Conservation (phyloP, 176 grass and related monocot species). For the Juncus effusus region DNA sequence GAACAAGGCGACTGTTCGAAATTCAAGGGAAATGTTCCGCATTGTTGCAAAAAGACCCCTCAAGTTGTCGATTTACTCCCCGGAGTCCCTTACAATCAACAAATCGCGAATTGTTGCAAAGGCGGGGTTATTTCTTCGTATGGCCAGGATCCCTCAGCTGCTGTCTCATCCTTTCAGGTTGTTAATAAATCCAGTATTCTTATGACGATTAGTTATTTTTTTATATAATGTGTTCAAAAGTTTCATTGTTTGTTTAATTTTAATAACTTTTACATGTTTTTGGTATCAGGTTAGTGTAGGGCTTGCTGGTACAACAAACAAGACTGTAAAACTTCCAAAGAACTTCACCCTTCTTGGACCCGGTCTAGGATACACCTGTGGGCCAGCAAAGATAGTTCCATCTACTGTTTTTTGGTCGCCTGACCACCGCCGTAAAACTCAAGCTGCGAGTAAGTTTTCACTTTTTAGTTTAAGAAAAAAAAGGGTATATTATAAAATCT, state of each 20-base stretch:
- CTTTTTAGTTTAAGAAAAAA: not conserved
- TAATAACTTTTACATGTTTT: not conserved
- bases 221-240: too few relatives aligned
- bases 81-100: conserved; percentile 94
- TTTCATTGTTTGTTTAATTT: too few relatives aligned
- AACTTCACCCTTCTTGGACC: conserved; percentile 79
- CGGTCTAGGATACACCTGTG: conserved; percentile 76
- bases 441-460: conserved; percentile 64
- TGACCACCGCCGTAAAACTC: conserved; percentile 62
- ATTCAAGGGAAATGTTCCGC: conserved; percentile 76
- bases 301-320: conserved; percentile 77
- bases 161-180: conserved; percentile 65
- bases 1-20: conserved; percentile 97
- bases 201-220: not conserved
- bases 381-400: conserved; percentile 52
- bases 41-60: conserved; percentile 76
- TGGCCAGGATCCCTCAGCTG: conserved; percentile 54
- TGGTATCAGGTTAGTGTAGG: conserved; percentile 55
- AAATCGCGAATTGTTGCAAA: conserved; percentile 98
- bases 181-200: not conserved
- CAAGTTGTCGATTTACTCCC: conserved; percentile 77
- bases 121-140: conserved; percentile 72
- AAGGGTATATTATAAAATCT: not conserved
- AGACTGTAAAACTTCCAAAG: conserved; percentile 74
- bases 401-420: conserved; percentile 61